Conservation (phyloP, 129 eudicot species). For the Chrysanthemum makinoi region DNA sequence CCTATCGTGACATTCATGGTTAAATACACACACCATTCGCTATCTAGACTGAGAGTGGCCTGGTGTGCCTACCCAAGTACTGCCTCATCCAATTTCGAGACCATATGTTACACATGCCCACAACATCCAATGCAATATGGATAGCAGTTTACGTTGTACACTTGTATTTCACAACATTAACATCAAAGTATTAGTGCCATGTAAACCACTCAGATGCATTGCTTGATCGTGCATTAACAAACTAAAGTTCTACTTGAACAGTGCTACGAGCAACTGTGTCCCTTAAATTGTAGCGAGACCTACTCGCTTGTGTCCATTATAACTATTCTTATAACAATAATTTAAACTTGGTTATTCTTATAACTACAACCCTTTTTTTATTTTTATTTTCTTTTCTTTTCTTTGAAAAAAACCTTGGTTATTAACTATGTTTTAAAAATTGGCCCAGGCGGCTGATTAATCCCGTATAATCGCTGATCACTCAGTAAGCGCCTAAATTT, state of each 20-base stretch:
- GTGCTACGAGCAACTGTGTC: slow-evolving; percentile 62
- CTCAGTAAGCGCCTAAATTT: too few relatives aligned
- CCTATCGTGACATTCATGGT: slow-evolving; percentile 16
- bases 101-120: slow-evolving; percentile 72
- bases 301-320: slow-evolving; percentile 9
- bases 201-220: not conserved
- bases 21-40: not conserved
- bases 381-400: too few relatives aligned
- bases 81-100: slow-evolving; percentile 73
- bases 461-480: too few relatives aligned
- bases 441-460: too few relatives aligned
- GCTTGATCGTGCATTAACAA: not conserved
- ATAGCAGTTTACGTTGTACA: slow-evolving; percentile 69
- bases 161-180: slow-evolving; percentile 22
- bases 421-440: too few relatives aligned
- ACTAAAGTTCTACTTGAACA: slow-evolving; percentile 39
- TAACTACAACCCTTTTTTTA: too few relatives aligned
- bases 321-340: too few relatives aligned
- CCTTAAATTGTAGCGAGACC: slow-evolving; percentile 51
- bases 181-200: not conserved
- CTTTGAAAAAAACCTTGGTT: too few relatives aligned
- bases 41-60: slow-evolving; percentile 26
- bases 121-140: slow-evolving; percentile 67
- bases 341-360: too few relatives aligned
- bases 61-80: slow-evolving; percentile 51